These are phyloP conservation scores for Corrigiola litoralis DNA, from an alignment of 179 eudicot genomes.

Conservation along the genomic window DNA sequence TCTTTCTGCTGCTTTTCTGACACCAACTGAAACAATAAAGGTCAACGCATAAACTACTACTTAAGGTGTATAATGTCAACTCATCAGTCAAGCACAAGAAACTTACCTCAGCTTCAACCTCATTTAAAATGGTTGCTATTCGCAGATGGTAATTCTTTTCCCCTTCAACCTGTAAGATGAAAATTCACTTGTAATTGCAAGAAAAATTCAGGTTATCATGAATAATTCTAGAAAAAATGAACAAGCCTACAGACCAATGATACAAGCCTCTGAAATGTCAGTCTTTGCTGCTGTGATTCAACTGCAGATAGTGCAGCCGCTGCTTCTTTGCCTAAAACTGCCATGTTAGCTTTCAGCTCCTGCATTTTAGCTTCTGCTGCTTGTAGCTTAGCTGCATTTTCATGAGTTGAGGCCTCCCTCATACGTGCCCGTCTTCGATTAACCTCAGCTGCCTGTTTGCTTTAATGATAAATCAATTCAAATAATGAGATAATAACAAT, in stretches of 20 bases:
- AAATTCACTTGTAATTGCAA: slow-evolving; percentile 10
- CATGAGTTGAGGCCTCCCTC: slow-evolving; percentile 80
- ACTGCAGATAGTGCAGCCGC: slow-evolving; percentile 82
- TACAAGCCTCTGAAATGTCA: slow-evolving; percentile 90
- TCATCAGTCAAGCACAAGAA: not conserved
- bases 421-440: slow-evolving; percentile 80
- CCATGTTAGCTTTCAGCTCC: slow-evolving; percentile 92
- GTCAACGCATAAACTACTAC: not conserved
- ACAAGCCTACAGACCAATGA: slow-evolving; percentile 51
- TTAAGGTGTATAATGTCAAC: not conserved
- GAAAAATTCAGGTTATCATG: not conserved
- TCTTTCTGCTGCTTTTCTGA: slow-evolving; percentile 94
- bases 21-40: slow-evolving; percentile 56
- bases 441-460: slow-evolving; percentile 87
- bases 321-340: slow-evolving; percentile 94
- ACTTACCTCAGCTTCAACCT: slow-evolving; percentile 84
- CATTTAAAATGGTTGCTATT: slow-evolving; percentile 76
- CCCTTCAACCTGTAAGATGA: slow-evolving; percentile 64
- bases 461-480: slow-evolving; percentile 22
- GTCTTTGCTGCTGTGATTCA: slow-evolving; percentile 89
- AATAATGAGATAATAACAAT: slow-evolving; percentile 13
- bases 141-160: slow-evolving; percentile 78
- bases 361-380: slow-evolving; percentile 85
- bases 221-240: not conserved
- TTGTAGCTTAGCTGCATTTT: slow-evolving; percentile 82